Evolutionary conservation across 2,329 filamentous ascomycete species (phyloP).

Genomic region (Cyphellophora europaea): DNA sequence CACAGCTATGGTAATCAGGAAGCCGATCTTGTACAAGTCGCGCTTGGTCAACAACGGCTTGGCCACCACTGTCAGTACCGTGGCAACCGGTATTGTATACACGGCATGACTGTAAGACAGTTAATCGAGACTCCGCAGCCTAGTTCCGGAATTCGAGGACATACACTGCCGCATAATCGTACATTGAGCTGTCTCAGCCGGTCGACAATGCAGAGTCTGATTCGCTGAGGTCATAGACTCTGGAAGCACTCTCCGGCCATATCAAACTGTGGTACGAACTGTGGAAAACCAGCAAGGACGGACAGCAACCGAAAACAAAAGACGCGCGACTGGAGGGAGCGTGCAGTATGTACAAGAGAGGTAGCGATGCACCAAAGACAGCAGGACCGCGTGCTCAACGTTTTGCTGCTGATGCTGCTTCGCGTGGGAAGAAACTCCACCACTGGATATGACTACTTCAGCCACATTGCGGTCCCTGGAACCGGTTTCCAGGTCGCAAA

Average conservation of each 20-base stretch:
- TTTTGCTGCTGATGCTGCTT: too few relatives aligned
- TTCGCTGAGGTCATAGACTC: conserved; percentile 1
- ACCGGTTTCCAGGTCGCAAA: too few relatives aligned
- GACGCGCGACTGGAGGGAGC: too few relatives aligned
- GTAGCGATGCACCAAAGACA: too few relatives aligned
- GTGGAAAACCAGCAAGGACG: not conserved
- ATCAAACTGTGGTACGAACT: not conserved
- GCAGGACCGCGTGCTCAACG: too few relatives aligned
- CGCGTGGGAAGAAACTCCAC: too few relatives aligned
- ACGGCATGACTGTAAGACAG: conserved; percentile 49
- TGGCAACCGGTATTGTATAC: conserved; percentile 58
- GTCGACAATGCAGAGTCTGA: not conserved
- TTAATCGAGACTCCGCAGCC: too few relatives aligned
- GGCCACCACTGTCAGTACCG: conserved; percentile 49
- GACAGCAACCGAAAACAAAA: too few relatives aligned
- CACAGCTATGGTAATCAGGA: conserved; percentile 56
- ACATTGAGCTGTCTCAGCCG: conserved; percentile 11
- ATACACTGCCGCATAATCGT: conserved; percentile 54
- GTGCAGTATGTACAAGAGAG: too few relatives aligned
- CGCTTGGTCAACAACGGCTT: conserved; percentile 52
- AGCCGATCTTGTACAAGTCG: conserved; percentile 54
- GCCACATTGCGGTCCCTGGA: too few relatives aligned
- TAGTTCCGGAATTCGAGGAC: conserved; percentile 19
- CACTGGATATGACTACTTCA: too few relatives aligned
- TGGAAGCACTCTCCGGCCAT: not conserved